Evolutionary conservation across 495 filamentous ascomycete species (phyloP), one percentile per base, ranked within the genome.

Genomic region (Trichoderma parareesei): DNA sequence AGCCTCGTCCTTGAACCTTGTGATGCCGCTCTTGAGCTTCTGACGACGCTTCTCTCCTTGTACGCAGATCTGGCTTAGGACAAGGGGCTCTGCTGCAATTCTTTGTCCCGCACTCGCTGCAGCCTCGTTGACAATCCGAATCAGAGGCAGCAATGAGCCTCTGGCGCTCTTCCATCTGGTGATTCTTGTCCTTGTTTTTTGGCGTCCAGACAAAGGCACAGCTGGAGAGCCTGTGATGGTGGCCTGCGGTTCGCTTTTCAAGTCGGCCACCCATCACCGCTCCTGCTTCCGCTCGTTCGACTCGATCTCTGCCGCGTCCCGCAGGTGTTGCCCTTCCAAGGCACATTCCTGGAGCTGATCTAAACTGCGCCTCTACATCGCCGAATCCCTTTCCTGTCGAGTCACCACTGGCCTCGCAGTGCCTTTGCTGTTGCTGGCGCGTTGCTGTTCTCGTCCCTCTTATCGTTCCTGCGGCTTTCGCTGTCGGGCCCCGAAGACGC

Each of bases 31-130:
- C 13, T 10, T 5, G 53, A 49, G 14, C 53, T 57, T 35, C 53
- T 57, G 53, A 57, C 53, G 53, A 57, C 53, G 53, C 53, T 37
- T 35, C 53, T 57, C 53, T 55, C 14, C 48, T 55, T 55, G 27
- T 55, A 16, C 20, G 48, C n/a, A 16, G 18, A 18, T 55, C 48
- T 55, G 27, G 1, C 27, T 27, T 27, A 27, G 27, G 27, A 27
- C 27, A 27, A 27, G 2, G 27, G 27, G 27, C 20, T 33, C 10
- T 55, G 20, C 48, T 46, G 43, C 43, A 46, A 16, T n/a, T 46
- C 48, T 18, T 20, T 20, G 5, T 33, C 10, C 27, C 9, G 48
- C 48, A 9, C 18, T 18, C 16, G 48, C 18, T n/a, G 48, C 18
- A 9, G 7, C 3, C n/a, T 55, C 16, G 4, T n/a, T 46, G 48